A percentile compares a stretch with the other conserved stretches of the same genome.
phyloP scores from a whole-genome alignment of 805 yeast genomes.

The Nakazawaea ambrosiae region DNA sequence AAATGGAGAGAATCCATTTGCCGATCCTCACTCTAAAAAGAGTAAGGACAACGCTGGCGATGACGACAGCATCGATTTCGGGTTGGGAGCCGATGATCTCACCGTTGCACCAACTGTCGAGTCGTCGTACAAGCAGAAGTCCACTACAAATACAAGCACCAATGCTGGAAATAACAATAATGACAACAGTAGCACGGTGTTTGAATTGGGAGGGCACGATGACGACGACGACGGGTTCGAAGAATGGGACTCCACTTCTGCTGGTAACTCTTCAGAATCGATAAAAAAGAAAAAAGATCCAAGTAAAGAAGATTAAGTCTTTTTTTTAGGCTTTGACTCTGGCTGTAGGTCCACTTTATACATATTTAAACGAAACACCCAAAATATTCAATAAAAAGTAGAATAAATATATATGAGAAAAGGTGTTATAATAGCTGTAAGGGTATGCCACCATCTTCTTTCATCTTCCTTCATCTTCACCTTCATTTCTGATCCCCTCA shows the following conservation, averaged over 20 bases:
- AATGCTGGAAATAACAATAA: too few species aligned
- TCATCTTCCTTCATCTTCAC: too few species aligned
- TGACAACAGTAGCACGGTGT: conserved; percentile 4
- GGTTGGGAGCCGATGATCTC: conserved; percentile 21
- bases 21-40: conserved; percentile 15
- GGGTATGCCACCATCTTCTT: too few species aligned
- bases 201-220: conserved; percentile 13
- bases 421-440: too few species aligned
- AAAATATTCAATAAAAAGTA: too few species aligned
- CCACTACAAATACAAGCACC: not conserved
- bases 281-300: not conserved
- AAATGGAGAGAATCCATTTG: conserved; percentile 28
- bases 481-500: too few species aligned
- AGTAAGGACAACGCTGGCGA: not conserved
- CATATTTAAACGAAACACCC: too few species aligned
- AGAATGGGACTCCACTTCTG: conserved; percentile 7
- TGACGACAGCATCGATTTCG: conserved; percentile 18
- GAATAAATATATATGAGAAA: too few species aligned
- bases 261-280: not conserved
- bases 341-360: too few species aligned
- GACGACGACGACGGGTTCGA: conserved; percentile 11
- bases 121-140: not conserved
- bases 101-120: not conserved
- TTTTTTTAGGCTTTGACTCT: too few species aligned
- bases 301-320: not conserved